A percentile compares a stretch with the other conserved stretches of the same genome.
Evolutionary conservation across 2,329 filamentous ascomycete species (phyloP).

Genomic region (Phyllosticta paracitricarpa): DNA sequence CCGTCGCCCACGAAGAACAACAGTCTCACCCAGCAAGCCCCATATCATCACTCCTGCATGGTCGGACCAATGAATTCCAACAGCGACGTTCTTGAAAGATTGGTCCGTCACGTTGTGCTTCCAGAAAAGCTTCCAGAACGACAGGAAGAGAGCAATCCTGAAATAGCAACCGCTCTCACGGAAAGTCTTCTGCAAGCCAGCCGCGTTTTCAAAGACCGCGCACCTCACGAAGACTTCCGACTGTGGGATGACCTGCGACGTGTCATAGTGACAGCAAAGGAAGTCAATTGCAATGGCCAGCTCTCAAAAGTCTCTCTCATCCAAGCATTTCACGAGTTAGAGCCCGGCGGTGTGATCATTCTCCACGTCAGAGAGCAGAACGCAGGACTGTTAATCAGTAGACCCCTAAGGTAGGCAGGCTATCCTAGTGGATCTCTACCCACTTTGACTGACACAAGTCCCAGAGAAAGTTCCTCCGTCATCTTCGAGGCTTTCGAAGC

Average conservation of each 20-base stretch:
- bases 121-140: conserved; percentile 29
- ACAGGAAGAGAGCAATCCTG: conserved; percentile 20
- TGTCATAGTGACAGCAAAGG: conserved; percentile 14
- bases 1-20: neutral
- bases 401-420: conserved; percentile 19
- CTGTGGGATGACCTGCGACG: conserved; percentile 11
- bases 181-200: conserved; percentile 12
- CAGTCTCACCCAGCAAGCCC: neutral
- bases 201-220: neutral
- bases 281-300: conserved; percentile 17
- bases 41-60: neutral
- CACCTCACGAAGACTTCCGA: neutral
- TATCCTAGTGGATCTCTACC: neutral
- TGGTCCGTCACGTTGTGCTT: conserved; percentile 29
- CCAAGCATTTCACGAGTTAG: conserved; percentile 15
- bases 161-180: conserved; percentile 21
- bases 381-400: conserved; percentile 35
- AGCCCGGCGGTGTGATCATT: conserved; percentile 25
- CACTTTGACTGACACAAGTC: neutral
- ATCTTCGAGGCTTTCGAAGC: conserved; percentile 54
- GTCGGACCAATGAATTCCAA: neutral
- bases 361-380: conserved; percentile 41
- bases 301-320: conserved; percentile 17
- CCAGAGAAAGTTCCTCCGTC: conserved; percentile 13
- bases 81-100: conserved; percentile 12